Conservation (phyloP, 2,329 filamentous ascomycete genomes). For the Alternaria conjuncta region DNA sequence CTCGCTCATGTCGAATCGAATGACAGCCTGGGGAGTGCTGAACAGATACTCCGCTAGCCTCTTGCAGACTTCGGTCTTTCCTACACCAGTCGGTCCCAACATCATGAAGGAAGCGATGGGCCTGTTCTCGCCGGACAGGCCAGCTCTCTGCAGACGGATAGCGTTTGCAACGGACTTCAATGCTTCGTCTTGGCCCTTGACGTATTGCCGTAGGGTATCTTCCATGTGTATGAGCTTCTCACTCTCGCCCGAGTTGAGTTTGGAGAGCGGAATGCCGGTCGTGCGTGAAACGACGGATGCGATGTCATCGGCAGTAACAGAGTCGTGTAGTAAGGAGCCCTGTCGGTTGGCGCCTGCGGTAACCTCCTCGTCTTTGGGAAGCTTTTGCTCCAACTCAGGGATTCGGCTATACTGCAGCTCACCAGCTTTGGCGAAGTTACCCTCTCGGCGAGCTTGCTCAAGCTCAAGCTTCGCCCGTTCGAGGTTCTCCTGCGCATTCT, state of each 20-base stretch:
- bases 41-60: constrained; percentile 93
- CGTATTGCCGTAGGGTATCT: constrained; percentile 79
- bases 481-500: constrained; percentile 85
- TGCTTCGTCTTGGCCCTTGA: constrained; percentile 93
- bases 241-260: constrained; percentile 90
- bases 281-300: constrained; percentile 87
- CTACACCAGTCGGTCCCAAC: constrained; percentile 93
- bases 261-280: constrained; percentile 91
- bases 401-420: constrained; percentile 90
- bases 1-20: constrained; percentile 97
- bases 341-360: constrained; percentile 33
- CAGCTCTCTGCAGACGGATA: constrained; percentile 90
- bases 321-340: constrained; percentile 82
- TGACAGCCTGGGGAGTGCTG: constrained; percentile 86
- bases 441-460: constrained; percentile 84
- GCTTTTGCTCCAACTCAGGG: constrained; percentile 76
- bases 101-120: constrained; percentile 97
- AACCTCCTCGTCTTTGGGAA: constrained; percentile 73
- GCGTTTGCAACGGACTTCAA: constrained; percentile 90
- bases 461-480: constrained; percentile 85
- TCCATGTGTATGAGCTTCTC: constrained; percentile 98
- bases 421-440: constrained; percentile 88
- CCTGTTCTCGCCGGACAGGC: constrained; percentile 87
- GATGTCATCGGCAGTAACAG: constrained; percentile 95
- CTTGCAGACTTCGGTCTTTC: constrained; percentile 97